Base-by-base conservation (phyloP, 306 rosid genomes). In the Quercus engelmannii region DNA sequence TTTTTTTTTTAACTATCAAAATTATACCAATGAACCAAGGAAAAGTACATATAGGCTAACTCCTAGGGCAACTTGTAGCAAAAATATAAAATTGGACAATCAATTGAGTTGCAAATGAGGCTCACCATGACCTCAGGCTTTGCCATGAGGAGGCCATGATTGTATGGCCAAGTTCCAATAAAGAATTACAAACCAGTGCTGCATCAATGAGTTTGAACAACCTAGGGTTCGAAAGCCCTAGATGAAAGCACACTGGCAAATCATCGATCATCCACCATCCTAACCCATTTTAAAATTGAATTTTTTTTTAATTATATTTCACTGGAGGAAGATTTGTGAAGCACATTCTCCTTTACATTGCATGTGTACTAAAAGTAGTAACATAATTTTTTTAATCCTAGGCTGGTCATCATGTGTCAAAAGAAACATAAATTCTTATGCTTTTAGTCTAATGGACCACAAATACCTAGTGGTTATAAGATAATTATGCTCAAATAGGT, bases 201-300 rank as follows among this genome's bases (percentile, higher is more conserved):
- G 86, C 75, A 80, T 76, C 55, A 87, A 79, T 77, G 77, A 85
- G 85, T 82, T 79, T 5, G 81, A 83, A 86, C 82, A 81, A 63
- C 61, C 28, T 28, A 71, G 78, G 76, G 83, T 56, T 76, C 68
- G 26, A 81, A 84, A 82, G 75, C 81, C 84, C 71, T 61, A 65
- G 43, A 46, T 69, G 75, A 67, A 67, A 67, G 81, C 91, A 86
- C 83, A 81, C 81, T 87, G 78, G 85, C 89, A 78, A 91, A 86
- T 89, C 88, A 87, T 87, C 87, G 75, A 78, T 87, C 81, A 41
- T 81, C 14, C 88, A 80, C 85, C 84, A 77, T 82, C 5, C 20
- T 49, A 81, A 72, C 55, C 33, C 23, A 71, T 54, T 73, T 68
- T 23, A 69, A 75, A 61, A 31, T 33, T 49, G 73, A 18, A 54